These are phyloP conservation scores for Microascus cirrosus DNA, from an alignment of 2,329 filamentous ascomycete species.

Conservation along the genomic window DNA sequence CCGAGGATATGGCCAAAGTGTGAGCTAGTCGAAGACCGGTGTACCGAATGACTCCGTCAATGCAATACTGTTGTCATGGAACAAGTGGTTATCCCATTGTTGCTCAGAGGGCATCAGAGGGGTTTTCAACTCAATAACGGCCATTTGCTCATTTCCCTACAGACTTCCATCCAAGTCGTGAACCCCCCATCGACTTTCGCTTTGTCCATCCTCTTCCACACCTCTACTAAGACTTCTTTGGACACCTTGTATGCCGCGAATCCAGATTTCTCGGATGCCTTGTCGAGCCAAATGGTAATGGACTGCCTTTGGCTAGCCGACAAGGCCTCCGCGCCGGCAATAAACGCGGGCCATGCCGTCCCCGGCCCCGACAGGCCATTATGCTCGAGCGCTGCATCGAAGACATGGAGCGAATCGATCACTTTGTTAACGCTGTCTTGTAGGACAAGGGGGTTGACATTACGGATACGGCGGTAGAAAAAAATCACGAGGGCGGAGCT, in stretches of 20 bases:
- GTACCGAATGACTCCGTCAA: no score
- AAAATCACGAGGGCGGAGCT: conserved; percentile 30
- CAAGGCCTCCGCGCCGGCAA: conserved; percentile 8
- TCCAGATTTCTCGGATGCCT: neutral
- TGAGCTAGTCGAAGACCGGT: neutral
- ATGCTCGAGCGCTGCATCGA: conserved; percentile 5
- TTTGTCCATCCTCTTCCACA: neutral
- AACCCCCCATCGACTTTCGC: neutral
- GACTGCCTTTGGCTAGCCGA: neutral
- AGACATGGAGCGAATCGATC: conserved; percentile 3
- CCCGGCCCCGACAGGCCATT: conserved; percentile 5
- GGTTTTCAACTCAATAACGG: neutral
- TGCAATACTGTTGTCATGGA: no score
- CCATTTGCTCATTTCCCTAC: neutral
- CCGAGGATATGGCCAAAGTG: neutral
- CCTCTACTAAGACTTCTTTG: neutral
- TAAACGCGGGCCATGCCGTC: conserved; percentile 7
- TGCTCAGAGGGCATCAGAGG: neutral
- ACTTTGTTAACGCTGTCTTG: conserved; percentile 4
- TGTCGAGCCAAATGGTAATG: neutral
- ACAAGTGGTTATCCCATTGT: neutral
- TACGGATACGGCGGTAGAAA: conserved; percentile 28
- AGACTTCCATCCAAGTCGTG: neutral
- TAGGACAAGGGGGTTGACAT: conserved; percentile 5
- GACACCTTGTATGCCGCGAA: neutral